These are phyloP conservation scores for Fusarium protoensiforme DNA, from an alignment of 2,329 filamentous ascomycete genomes.

Conservation along the genomic window DNA sequence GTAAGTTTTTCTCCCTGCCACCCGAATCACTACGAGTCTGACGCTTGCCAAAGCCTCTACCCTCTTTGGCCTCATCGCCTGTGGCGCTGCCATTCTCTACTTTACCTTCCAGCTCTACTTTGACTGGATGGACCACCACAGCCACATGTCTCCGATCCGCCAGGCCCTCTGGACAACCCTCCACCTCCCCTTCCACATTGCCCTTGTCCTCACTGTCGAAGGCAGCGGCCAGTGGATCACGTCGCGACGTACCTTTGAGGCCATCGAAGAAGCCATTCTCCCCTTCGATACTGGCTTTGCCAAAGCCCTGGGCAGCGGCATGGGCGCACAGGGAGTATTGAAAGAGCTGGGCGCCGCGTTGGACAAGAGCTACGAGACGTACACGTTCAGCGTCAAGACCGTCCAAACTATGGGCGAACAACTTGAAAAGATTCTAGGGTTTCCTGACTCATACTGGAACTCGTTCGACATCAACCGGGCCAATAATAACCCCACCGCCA, in stretches of 20 bases:
- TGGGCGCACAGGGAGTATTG: not conserved
- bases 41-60: not conserved
- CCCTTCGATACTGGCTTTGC: rapidly evolving
- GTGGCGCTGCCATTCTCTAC: not conserved
- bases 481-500: not conserved
- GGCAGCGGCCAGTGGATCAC: not conserved
- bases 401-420: rapidly evolving
- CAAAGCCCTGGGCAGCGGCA: not conserved
- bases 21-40: not conserved
- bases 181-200: not conserved
- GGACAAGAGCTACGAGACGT: not conserved
- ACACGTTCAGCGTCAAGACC: not conserved
- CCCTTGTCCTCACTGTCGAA: not conserved
- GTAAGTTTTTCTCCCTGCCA: not conserved
- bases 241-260: not conserved
- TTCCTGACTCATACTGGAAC: not conserved
- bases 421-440: rapidly evolving
- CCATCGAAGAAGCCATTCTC: rapidly evolving
- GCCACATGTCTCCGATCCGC: not conserved
- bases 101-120: not conserved
- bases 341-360: not conserved
- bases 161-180: not conserved
- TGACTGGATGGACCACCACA: not conserved
- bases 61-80: not conserved
- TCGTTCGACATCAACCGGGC: rapidly evolving